Conservation (phyloP, 164 flowering plant genomes). For the Cinnamomum micranthum region DNA sequence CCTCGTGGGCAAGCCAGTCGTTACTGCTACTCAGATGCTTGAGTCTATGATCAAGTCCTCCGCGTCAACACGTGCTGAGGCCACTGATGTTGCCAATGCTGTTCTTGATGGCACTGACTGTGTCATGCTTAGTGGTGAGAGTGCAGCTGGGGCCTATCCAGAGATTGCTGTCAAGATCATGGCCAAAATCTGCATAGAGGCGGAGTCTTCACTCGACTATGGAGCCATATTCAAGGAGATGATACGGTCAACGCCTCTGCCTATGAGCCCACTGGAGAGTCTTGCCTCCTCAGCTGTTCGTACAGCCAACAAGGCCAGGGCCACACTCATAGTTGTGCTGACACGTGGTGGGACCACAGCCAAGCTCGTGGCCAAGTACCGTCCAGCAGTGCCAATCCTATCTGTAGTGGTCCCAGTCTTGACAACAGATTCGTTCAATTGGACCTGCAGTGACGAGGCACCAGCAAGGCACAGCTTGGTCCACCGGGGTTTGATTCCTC, state of each 20-base stretch:
- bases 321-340: slow-evolving; percentile 64
- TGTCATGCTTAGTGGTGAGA: slow-evolving; percentile 92
- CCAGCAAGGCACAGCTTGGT: slow-evolving; percentile 79
- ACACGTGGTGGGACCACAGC: slow-evolving; percentile 84
- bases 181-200: slow-evolving; percentile 76
- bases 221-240: slow-evolving; percentile 65
- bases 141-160: slow-evolving; percentile 85
- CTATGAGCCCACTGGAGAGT: slow-evolving; percentile 84
- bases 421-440: slow-evolving; percentile 70
- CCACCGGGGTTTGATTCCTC: slow-evolving; percentile 68
- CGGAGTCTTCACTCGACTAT: slow-evolving; percentile 78
- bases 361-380: slow-evolving; percentile 78
- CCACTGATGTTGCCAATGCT: slow-evolving; percentile 89
- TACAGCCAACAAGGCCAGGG: slow-evolving; percentile 71
- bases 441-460: slow-evolving; percentile 75
- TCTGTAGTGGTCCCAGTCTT: slow-evolving; percentile 78
- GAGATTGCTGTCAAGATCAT: slow-evolving; percentile 79
- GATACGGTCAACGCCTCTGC: slow-evolving; percentile 68
- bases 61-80: slow-evolving; percentile 84
- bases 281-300: slow-evolving; percentile 85
- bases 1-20: slow-evolving; percentile 80
- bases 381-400: slow-evolving; percentile 82
- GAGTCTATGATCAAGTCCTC: slow-evolving; percentile 89
- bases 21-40: slow-evolving; percentile 89
- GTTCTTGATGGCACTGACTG: slow-evolving; percentile 89